Evolutionary conservation across 768 basidiomycete species (phyloP).

Genomic region (Mrakia gelida): DNA sequence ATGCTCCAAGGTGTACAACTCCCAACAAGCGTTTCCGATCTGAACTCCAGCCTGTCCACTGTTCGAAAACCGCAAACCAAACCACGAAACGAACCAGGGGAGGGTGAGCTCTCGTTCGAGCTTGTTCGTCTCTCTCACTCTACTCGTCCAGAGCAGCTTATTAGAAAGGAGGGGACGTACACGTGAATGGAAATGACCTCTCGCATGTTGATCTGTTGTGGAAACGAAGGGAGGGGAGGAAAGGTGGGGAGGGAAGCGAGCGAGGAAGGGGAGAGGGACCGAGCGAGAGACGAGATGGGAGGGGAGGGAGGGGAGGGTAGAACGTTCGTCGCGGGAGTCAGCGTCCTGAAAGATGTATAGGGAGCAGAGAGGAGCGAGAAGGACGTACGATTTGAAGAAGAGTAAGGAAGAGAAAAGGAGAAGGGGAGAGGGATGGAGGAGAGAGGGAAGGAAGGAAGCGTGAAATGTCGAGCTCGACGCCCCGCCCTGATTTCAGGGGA

Average conservation of each 20-base stretch:
- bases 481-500: too few species aligned
- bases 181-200: slow-evolving; percentile 78
- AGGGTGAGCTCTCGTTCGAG: too few species aligned
- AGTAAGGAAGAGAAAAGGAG: too few species aligned
- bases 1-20: slow-evolving; percentile 94
- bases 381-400: background rate
- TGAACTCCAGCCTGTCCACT: slow-evolving; percentile 73
- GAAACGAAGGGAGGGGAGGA: too few species aligned
- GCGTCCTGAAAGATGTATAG: too few species aligned
- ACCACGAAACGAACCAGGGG: background rate
- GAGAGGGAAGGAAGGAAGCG: background rate
- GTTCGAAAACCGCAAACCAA: background rate
- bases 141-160: too few species aligned
- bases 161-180: background rate
- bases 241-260: background rate
- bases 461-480: too few species aligned
- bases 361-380: background rate
- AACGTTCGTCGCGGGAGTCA: background rate
- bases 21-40: slow-evolving; percentile 97
- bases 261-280: too few species aligned
- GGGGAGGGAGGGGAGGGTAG: background rate
- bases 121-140: too few species aligned
- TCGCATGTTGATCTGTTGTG: slow-evolving; percentile 40
- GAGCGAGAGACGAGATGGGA: too few species aligned
- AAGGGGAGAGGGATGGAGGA: background rate